Base-by-base conservation (phyloP, 2,329 filamentous ascomycete species). In the Cladosporium sp. region DNA sequence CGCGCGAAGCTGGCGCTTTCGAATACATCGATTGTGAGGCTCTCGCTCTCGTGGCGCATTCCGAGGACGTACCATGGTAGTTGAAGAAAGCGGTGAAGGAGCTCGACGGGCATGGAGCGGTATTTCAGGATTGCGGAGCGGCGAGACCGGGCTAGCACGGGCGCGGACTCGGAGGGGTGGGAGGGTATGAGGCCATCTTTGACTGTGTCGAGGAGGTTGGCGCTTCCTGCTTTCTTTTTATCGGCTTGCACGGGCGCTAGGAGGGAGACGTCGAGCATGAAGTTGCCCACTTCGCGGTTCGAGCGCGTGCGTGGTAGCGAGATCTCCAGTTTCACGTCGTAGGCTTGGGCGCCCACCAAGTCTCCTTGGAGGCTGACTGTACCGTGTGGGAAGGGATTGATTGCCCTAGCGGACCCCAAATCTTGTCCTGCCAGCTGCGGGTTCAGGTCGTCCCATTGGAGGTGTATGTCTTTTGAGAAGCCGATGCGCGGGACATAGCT, bases 241-340 rank as follows among this genome's bases (percentile, higher is more conserved):
- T 56, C 44, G 4, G 13, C 49, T n/a, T 56, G 52, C 4, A 17
- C 44, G 1, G 60, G 58, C 7, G 64, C 73, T 50, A 89, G 80
- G 52, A 96, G 82, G 60, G 85, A 82, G 15, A 96, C 76, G 47
- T 89, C 87, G 17, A 97, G 77, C 94, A 99, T 99, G 78, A 97
- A 97, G 75, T 97, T 97, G 25, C 94, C 94, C 13, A 83, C 82
- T 2, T 82, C 82, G 20, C 89, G 75, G 67, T 99, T 99, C 1
- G 80, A 74, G 0, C 84, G 85, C 2, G 90, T 94, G 39, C 87
- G 85, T 17, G 94, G 94, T 61, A 99, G 79, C 3, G 83, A 81
- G 32, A 99, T 79, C 20, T 84, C 79, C 1, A 97, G 79, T 4
- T 83, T 80, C 40, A 99, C 82, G 71, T 97, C 91, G 78, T 99